These are phyloP conservation scores for Usnea hakonensis DNA, from an alignment of 495 filamentous ascomycete genomes.

Conservation along the genomic window DNA sequence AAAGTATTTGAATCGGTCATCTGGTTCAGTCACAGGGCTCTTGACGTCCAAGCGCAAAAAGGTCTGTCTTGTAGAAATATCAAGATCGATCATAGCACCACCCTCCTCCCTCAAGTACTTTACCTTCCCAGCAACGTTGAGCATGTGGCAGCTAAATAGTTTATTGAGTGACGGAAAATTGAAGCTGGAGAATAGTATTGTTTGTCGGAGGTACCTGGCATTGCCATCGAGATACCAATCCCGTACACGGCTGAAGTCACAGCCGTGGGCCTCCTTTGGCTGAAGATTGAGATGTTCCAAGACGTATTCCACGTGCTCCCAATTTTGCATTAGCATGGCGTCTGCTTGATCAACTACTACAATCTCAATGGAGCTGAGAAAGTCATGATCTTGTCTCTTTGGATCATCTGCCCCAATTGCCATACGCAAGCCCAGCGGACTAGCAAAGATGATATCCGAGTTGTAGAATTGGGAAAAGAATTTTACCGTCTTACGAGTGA, in stretches of 20 bases:
- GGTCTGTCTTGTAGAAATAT: slow-evolving; percentile 67
- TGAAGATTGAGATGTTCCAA: slow-evolving; percentile 88
- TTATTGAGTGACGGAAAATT: slow-evolving; percentile 83
- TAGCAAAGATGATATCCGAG: slow-evolving; percentile 88
- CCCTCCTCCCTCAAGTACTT: slow-evolving; percentile 60
- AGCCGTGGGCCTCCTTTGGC: slow-evolving; percentile 82
- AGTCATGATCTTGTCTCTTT: slow-evolving; percentile 83
- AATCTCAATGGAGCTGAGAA: slow-evolving; percentile 85
- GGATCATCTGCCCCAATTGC: slow-evolving; percentile 68
- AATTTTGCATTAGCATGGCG: slow-evolving; percentile 93
- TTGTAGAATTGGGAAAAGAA: slow-evolving; percentile 94
- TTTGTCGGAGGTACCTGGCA: slow-evolving; percentile 74
- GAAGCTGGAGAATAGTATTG: slow-evolving; percentile 69
- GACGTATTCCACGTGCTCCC: slow-evolving; percentile 88
- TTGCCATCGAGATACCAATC: slow-evolving; percentile 86
- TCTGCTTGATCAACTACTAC: slow-evolving; percentile 88
- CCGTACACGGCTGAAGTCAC: slow-evolving; percentile 87
- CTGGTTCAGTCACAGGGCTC: slow-evolving; percentile 64
- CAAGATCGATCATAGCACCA: slow-evolving; percentile 54
- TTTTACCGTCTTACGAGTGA: slow-evolving; percentile 90
- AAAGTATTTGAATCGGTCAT: slow-evolving; percentile 89
- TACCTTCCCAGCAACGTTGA: slow-evolving; percentile 68
- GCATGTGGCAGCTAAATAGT: slow-evolving; percentile 66
- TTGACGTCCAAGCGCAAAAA: slow-evolving; percentile 80
- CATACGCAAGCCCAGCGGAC: slow-evolving; percentile 80